Evolutionary conservation across 164 flowering plant genomes (phyloP).

Genomic region (Hamamelis virginiana): DNA sequence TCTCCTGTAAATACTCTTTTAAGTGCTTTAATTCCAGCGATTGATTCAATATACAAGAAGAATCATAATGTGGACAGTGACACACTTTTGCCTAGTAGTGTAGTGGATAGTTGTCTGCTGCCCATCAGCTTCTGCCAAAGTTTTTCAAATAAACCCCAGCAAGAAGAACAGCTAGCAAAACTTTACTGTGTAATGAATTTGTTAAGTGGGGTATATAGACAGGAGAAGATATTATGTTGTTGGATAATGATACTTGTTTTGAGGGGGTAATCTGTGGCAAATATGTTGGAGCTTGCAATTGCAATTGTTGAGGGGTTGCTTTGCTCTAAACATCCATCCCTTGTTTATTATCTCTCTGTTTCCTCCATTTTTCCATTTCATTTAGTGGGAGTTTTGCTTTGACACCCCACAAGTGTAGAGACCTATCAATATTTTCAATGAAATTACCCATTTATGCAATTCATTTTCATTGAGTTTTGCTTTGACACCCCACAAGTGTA

Average conservation of each 20-base stretch:
- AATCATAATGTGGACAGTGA: conserved; percentile 28
- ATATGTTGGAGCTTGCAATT: conserved; percentile 11
- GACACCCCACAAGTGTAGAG: conserved; percentile 14
- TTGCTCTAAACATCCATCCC: conserved; percentile 11
- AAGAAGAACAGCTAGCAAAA: not conserved
- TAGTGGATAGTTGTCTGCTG: conserved; percentile 1
- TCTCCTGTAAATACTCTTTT: conserved; percentile 34
- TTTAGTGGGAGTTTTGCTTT: conserved; percentile 20
- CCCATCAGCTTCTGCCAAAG: not conserved
- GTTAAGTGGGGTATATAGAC: too few species aligned
- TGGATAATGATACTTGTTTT: conserved; percentile 18
- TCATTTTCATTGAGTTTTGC: conserved; percentile 13
- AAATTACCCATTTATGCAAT: conserved; percentile 11
- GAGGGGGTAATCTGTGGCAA: not conserved
- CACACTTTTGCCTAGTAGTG: conserved; percentile 15
- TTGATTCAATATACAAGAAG: conserved; percentile 35
- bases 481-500: conserved; percentile 13
- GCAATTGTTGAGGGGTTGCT: conserved; percentile 4
- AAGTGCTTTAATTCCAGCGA: conserved; percentile 28
- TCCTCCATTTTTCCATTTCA: conserved; percentile 16
- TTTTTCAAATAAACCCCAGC: conserved; percentile 16
- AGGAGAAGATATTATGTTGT: conserved; percentile 3
- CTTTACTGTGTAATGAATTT: too few species aligned
- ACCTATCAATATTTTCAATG: conserved; percentile 21
- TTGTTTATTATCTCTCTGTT: conserved; percentile 2